Evolutionary conservation across 192 early-diverging fungal species (phyloP), one percentile per base, ranked within the genome.

Genomic region (Podila verticillata): DNA sequence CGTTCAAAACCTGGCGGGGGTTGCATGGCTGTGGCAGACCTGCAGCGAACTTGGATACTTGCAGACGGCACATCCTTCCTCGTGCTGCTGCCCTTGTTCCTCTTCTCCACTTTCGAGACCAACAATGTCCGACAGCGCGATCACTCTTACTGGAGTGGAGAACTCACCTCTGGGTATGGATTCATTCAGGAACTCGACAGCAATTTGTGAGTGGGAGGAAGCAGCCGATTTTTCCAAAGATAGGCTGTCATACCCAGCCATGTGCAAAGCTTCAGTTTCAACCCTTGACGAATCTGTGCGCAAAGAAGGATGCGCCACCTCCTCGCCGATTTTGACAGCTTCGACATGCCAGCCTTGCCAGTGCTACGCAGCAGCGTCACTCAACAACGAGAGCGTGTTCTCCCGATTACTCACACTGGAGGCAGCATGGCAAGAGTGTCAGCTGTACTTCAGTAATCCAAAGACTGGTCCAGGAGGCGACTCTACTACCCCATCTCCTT

Each of bases 31-130:
- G 35, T 94, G 89, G 82, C 93, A 92, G 61, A 87, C 85, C 10
- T 94, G 93, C 66, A 91, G 86, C 63, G 89, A 94, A 74, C 89
- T 91, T 47, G 93, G 90, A 3, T 94, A 89, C 70, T 89, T 88
- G 70, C 91, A 79, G 20, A 79, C 75, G 19, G 60, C 75, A 19
- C 69, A 36, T 1, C 69, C 75, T 6, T 79, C 75, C 17, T 61
- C 51, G 15, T 72, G 69, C 61, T 66, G 75, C 39, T 79, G 75
- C 47, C 81, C 47, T 75, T 84, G n/a, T 75, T 86, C 61, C 70
- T 77, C 47, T 77, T 85, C 20, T 75, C 74, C 57, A 29, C 48
- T 36, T 4, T 28, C 22, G 68, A n/a, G 70, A 79, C 67, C 49
- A 20, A 60, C 22, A 20, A n/a, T 4, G 47, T 57, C 22, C 44